Evolutionary conservation across 371 early-diverging fungal genomes (phyloP), one percentile per base, ranked within the genome.

Genomic region (Smittium mucronatum): DNA sequence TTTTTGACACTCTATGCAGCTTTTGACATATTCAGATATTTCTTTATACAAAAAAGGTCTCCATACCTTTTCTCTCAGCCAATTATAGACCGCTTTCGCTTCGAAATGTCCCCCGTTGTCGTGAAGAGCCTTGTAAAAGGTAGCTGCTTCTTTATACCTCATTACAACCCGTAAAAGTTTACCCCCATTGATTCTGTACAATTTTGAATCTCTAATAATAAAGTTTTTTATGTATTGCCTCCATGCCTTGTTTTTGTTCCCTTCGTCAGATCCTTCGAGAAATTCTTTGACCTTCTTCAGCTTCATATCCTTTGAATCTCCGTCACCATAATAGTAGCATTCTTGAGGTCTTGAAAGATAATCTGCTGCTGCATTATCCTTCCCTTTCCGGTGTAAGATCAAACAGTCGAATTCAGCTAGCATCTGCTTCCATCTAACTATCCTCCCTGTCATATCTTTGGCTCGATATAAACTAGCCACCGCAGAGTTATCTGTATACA

Each of bases 401-500:
- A 2, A 8, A n/a, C n/a, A 68, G 57, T 68, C 47, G n/a, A 35
- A 68, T 32, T 68, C 31, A n/a, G 15, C 2, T 11, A 68, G 69
- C 17, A 28, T 5, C 2, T 28, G 58, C n/a, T n/a, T n/a, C 69
- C 69, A 68, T 30, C 69, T n/a, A 47, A 47, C 47, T n/a, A 68
- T 36, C 47, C 69, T n/a, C 15, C 69, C 69, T 57, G 57, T 59
- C 2, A n/a, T 5, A 30, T 68, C 69, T 34, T 68, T 58, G 2
- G 2, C 47, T 25, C 47, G 58, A 30, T 60, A 60, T 11, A 68
- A 8, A 32, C 47, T 31, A 11, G 47, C 58, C 17, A 68, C 36
- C 25, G 69, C n/a, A 29, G n/a, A 29, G 47, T 68, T 33, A 33
- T 68, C 69, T 11, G 69, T 68, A n/a, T 25, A 32, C 15, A 68